Evolutionary conservation across 2,329 filamentous ascomycete genomes (phyloP).

Genomic region (Fusarium sp.): DNA sequence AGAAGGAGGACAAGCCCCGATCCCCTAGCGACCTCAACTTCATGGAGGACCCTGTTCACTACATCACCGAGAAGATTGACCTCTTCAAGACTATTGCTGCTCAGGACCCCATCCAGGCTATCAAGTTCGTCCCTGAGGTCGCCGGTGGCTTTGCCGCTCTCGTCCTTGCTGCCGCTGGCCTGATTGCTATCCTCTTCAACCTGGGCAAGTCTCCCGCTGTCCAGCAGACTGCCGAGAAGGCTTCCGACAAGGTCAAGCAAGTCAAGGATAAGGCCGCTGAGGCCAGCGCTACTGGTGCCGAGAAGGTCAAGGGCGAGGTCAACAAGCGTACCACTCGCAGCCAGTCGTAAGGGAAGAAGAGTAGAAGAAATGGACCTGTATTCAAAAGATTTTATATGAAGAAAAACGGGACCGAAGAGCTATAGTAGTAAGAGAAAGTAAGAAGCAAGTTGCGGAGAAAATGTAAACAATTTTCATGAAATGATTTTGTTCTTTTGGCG

Average conservation of each 20-base stretch:
- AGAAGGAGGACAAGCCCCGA: slow-evolving; percentile 72
- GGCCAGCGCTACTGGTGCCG: slow-evolving; percentile 70
- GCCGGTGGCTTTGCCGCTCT: slow-evolving; percentile 82
- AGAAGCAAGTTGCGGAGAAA: slow-evolving; percentile 21
- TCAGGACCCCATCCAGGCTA: slow-evolving; percentile 83
- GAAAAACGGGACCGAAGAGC: slow-evolving; percentile 15
- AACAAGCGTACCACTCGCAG: slow-evolving; percentile 70
- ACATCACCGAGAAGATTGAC: slow-evolving; percentile 91
- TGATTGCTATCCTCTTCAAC: slow-evolving; percentile 75
- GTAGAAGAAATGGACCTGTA: not conserved
- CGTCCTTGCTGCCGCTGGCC: slow-evolving; percentile 74
- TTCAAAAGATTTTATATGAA: slow-evolving; percentile 10
- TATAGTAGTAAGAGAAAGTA: slow-evolving; percentile 19
- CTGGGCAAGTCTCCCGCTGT: slow-evolving; percentile 73
- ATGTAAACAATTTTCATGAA: slow-evolving; percentile 39
- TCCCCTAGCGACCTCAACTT: slow-evolving; percentile 85
- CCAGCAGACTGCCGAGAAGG: slow-evolving; percentile 76
- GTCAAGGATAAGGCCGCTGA: slow-evolving; percentile 74
- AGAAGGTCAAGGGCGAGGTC: slow-evolving; percentile 80
- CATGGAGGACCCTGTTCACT: slow-evolving; percentile 88
- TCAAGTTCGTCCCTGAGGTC: slow-evolving; percentile 92
- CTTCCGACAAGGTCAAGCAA: slow-evolving; percentile 78
- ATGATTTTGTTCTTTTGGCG: slow-evolving; percentile 30
- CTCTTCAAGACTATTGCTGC: slow-evolving; percentile 88
- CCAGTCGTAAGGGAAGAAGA: slow-evolving; percentile 58